phyloP scores from a whole-genome alignment of 1,139 yeast genomes.

The Geotrichum histeridarum region DNA sequence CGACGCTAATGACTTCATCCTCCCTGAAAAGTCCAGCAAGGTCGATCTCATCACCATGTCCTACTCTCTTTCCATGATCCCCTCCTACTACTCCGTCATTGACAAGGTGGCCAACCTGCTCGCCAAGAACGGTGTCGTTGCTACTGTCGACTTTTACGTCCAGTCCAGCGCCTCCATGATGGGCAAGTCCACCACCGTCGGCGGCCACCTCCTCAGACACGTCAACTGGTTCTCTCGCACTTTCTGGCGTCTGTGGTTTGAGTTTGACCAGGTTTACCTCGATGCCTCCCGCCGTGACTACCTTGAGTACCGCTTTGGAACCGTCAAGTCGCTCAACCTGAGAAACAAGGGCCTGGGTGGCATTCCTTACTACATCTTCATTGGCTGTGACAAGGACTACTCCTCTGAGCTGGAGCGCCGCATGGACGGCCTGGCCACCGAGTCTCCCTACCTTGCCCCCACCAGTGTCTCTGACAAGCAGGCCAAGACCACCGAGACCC shows the following conservation, averaged over 20 bases:
- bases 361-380: conserved; percentile 78
- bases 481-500: conserved; percentile 1
- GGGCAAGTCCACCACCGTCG: conserved; percentile 70
- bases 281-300: conserved; percentile 80
- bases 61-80: conserved; percentile 80
- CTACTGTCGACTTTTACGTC: conserved; percentile 76
- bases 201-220: conserved; percentile 66
- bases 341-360: conserved; percentile 61
- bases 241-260: conserved; percentile 86
- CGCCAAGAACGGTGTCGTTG: conserved; percentile 54
- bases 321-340: conserved; percentile 65
- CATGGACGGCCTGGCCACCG: conserved; percentile 69
- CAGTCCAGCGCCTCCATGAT: conserved; percentile 59
- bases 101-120: conserved; percentile 59
- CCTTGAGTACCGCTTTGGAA: conserved; percentile 75
- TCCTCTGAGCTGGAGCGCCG: conserved; percentile 58
- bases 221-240: conserved; percentile 73
- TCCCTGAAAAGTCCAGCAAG: conserved; percentile 36
- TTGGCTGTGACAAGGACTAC: conserved; percentile 68
- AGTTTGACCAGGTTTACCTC: conserved; percentile 71
- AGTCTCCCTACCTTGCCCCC: conserved; percentile 75
- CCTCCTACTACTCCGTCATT: conserved; percentile 72
- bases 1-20: conserved; percentile 65
- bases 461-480: conserved; percentile 17
- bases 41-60: conserved; percentile 73